Base-by-base conservation (phyloP, 495 filamentous ascomycete species). In the Pyronema omphalodes region DNA sequence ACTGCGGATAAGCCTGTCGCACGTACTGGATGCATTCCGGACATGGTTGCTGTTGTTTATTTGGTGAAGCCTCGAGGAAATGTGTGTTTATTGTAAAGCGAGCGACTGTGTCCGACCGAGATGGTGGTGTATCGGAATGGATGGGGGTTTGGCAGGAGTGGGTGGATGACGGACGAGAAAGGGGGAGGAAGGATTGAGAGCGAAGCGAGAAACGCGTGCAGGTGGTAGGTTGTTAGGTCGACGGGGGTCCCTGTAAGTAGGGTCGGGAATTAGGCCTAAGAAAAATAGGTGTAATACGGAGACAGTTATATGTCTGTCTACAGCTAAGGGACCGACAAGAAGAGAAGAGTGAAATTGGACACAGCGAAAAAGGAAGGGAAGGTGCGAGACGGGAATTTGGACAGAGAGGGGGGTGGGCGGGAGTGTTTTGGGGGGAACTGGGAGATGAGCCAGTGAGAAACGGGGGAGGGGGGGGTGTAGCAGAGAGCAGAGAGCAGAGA, bases 11-110 rank as follows among this genome's bases (percentile, higher is more conserved):
- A 41, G 15, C 39, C 39, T 12, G 39, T 41, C 39, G 47, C 29
- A 50, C 47, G 29, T 54, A 54, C 52, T 34, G 52, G 52, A 54
- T 54, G 52, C 52, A 54, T 54, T 54, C 52, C 52, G 15, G 52
- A 54, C 52, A 54, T 54, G 23, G 37, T 54, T 19, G 52, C 39
- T 18, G 50, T 14, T 14, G 50, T 33, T 35, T 51, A 14, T 12
- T 41, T 41, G 39, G 39, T 12, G 11, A 41, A 17, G 11, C 39
- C 39, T 12, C 15, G 39, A 41, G 15, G 15, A 41, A 7, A 12
- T 1, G 15, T 41, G 39, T 17, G 39, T 41, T 12, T 41, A 29
- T 29, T 29, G 23, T 29, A 29, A 29, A 29, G 23, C 39, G 39
- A 41, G 39, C 39, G 39, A 41, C 19, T 23, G 36, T 35, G 47